These are phyloP conservation scores for Aspergillus luchuensis DNA, from an alignment of 2,329 filamentous ascomycete species.

Conservation along the genomic window DNA sequence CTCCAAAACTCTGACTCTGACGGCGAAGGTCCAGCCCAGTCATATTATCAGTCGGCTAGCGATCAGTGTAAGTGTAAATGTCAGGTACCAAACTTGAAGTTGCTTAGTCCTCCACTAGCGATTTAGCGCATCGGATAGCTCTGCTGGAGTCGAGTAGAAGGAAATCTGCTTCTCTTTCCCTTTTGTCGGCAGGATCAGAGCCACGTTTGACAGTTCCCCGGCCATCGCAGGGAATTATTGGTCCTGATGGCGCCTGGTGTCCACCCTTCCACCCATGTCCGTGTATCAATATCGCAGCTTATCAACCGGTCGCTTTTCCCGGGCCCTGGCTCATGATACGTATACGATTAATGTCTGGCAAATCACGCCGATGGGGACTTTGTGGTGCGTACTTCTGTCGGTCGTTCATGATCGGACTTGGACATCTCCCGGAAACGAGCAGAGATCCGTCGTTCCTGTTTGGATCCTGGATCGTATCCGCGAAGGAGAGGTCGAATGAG, in stretches of 20 bases:
- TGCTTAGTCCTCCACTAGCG: conserved; percentile 12
- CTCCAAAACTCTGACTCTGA: not conserved
- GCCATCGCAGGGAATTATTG: not conserved
- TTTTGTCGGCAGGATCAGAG: conserved; percentile 3
- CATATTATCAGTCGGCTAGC: not conserved
- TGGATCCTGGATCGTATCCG: not conserved
- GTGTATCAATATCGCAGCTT: not conserved
- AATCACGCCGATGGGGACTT: not conserved
- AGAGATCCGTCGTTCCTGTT: not conserved
- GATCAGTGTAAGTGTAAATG: conserved; percentile 5
- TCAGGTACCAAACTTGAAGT: conserved; percentile 15
- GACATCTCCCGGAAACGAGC: not conserved
- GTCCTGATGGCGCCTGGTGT: not conserved
- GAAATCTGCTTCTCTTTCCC: not conserved
- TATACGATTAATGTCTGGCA: not conserved
- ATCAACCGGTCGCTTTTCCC: not conserved
- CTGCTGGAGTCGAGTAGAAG: not conserved
- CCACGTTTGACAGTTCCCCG: conserved; percentile 1
- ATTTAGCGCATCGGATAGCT: conserved; percentile 6
- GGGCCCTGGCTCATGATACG: not conserved
- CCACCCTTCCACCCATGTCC: not conserved
- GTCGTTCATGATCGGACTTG: not conserved
- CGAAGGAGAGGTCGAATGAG: not conserved
- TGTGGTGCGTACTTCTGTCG: not conserved
- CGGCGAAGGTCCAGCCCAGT: not conserved